Base-by-base conservation (phyloP, 371 early-diverging fungal genomes). In the Mortierella sp. region DNA sequence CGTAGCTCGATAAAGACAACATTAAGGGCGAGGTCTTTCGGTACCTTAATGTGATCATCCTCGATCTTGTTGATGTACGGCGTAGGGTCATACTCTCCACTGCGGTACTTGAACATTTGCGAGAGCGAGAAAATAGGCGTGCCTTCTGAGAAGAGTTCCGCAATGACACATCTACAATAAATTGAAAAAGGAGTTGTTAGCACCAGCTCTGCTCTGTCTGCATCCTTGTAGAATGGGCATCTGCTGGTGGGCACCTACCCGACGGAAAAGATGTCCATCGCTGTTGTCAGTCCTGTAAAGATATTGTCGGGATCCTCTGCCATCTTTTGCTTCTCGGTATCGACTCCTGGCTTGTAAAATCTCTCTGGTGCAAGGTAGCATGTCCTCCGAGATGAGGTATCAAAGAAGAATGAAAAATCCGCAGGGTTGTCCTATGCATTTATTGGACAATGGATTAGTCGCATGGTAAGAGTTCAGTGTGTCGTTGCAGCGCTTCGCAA, bases 321-420 rank as follows among this genome's bases (percentile, higher is more conserved):
- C 51, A 77, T 80, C 69, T 90, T 92, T 50, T 86, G 88, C 72
- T 93, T 91, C 69, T 93, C 94, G 14, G 91, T 90, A 24, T 89
- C 92, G 31, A 92, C 92, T 28, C 93, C 93, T 5, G 95, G 90
- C 43, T 95, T 92, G 78, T 94, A 95, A 81, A 98, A 98, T 76
- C 99, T 90, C 89, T 98, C 99, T 2, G 99, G 98, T 6, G 98
- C 98, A n/a, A 98, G 88, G 84, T 97, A 98, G 83, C 99, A 98
- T 43, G 93, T 93, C 73, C 98, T 91, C 59, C 98, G 90, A 3
- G 93, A 90, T 0, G 97, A 95, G 16, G 96, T 94, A 86, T 98
- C 99, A 83, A 98, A 98, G 86, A 96, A 98, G 87, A 95, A 98
- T 3, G 96, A 95, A 85, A 97, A 98, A 77, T 98, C 96, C 5